Evolutionary conservation across 805 yeast genomes (phyloP), one percentile per base, ranked within the genome.

Genomic region (Ogataea neopini): DNA sequence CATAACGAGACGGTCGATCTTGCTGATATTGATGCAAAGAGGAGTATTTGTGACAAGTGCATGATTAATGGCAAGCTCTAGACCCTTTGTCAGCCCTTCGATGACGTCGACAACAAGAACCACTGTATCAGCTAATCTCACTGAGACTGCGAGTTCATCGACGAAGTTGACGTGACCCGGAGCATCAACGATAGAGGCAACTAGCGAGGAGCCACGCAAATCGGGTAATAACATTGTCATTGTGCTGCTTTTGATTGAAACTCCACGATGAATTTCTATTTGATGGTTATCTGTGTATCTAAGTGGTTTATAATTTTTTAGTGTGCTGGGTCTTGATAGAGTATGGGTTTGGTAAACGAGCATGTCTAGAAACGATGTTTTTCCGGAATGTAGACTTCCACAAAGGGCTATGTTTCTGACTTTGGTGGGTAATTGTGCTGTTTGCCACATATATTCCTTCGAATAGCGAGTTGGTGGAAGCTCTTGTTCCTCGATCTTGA

Each of bases 91-190:
- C 3, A 89, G 62, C 0, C 98, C 97, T 62, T 92, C 97, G 1
- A 89, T 83, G 1, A 76, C 83, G 62, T 94, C 99, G n/a, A 92
- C 72, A 1, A 88, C 86, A 1, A 90, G 63, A 0, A 84, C 68
- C 0, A 79, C 80, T 2, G 84, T 80, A 53, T 94, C 97, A 0
- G 77, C 76, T 0, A 83, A 70, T 18, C 79, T 64, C 8, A 83
- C 63, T 0, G 86, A 76, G 0, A 79, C 74, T 0, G 80, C 74
- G 3, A 80, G 67, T 56, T 94, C 97, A 60, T 89, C 97, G 23
- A 73, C 68, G 59, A 94, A 94, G 59, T 89, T 84, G 0, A 79
- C 77, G 65, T 94, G 98, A 0, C 99, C 99, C 0, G 99, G 99
- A 0, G 96, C 73, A 59, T 95, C 99, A 0, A 89, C 54, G 0